Base-by-base conservation (phyloP, 345 rosid species). In the Theobroma cacao region DNA sequence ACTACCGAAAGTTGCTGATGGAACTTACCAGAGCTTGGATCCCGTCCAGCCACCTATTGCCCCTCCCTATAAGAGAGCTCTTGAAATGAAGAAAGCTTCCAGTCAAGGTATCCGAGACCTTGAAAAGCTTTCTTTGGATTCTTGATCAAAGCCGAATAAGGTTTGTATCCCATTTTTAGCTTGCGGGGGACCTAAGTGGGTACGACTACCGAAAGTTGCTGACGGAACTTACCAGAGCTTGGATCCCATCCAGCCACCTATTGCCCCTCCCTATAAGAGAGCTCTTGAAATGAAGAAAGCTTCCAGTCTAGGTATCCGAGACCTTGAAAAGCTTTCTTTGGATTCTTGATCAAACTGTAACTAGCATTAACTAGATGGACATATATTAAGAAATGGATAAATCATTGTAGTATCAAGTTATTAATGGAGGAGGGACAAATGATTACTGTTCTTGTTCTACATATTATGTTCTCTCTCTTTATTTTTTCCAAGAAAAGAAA, bases 241-340 rank as follows among this genome's bases (percentile, higher is more conserved):
- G 84, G 94, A 92, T 83, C 97, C 97, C 61, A 88, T 96, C 56
- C 98, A 96, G 65, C 94, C 97, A 22, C 98, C 99, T 12, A 91
- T 92, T 58, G 97, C 97, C 14, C 99, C 98, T 4, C 97, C 98
- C 77, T 92, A 92, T 72, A 88, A 89, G 88, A 84, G 95, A 84
- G 97, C 97, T 45, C 95, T 94, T 74, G 95, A 92, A 80, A 80
- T 92, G 89, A 96, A 94, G 90, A 94, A 96, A 84, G 95, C 98
- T 81, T 87, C 94, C 60, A 82, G 84, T 85, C 94, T 82, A 72
- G 93, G 88, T 14, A 75, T 84, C 40, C 84, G 62, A 75, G 90
- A 87, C 50, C 76, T 86, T 40, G 85, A 89, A 58, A 81, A 78
- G 76, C 85, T 81, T 77, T 81, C 87, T 72, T 87, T 82, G 87